phyloP scores from a whole-genome alignment of 2,329 filamentous ascomycete species.

The Apiospora malaysiana region DNA sequence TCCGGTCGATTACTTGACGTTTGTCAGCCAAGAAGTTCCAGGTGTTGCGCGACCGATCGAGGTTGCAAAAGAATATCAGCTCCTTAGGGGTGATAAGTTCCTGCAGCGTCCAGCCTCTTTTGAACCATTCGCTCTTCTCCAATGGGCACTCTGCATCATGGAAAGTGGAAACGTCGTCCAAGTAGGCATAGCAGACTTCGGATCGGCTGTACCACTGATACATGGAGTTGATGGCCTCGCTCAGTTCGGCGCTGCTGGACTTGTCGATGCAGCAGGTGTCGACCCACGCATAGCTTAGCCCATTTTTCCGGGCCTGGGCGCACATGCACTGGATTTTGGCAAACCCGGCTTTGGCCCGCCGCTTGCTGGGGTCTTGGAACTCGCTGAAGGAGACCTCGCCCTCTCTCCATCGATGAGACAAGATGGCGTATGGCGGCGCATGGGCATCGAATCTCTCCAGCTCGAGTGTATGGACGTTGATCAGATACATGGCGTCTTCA shows the following conservation, averaged over 20 bases:
- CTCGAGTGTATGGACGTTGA: background rate
- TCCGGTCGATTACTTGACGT: rapidly evolving
- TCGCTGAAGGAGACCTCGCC: background rate
- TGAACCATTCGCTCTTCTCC: background rate
- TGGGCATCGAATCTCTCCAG: background rate
- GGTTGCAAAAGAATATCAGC: background rate
- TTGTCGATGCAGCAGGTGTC: constrained; percentile 21
- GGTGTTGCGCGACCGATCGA: background rate
- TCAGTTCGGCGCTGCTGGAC: constrained; percentile 7
- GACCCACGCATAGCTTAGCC: background rate
- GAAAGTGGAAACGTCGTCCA: background rate
- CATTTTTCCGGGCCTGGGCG: background rate
- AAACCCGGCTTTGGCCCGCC: background rate
- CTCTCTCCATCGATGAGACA: constrained; percentile 4
- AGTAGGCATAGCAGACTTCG: background rate
- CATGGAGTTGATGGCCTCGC: constrained; percentile 20
- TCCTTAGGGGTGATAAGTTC: background rate
- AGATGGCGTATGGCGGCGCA: background rate
- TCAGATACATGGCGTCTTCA: background rate
- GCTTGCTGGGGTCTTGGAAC: background rate
- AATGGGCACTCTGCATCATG: background rate
- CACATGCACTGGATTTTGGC: background rate
- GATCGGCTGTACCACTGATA: background rate
- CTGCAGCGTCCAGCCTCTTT: constrained; percentile 17
- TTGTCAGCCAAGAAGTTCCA: background rate